A percentile compares a stretch with the other conserved stretches of the same genome.
These are phyloP conservation scores for Penicillium glabrum DNA, from an alignment of 2,329 filamentous ascomycete species.

Conservation along the genomic window DNA sequence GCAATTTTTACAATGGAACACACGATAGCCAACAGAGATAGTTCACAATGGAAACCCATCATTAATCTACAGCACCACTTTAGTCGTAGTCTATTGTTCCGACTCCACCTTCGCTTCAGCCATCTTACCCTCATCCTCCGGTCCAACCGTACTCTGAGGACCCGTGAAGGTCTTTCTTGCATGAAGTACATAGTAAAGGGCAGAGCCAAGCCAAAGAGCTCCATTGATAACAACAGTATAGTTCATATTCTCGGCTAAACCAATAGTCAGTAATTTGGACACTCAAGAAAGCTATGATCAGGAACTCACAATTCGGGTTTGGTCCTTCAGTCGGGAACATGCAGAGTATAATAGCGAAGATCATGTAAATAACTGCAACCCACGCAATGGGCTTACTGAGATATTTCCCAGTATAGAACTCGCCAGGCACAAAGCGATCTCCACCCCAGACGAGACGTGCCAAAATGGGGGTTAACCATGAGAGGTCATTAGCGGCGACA, in stretches of 20 bases:
- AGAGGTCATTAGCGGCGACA: conserved; percentile 62
- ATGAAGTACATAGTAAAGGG: conserved; percentile 57
- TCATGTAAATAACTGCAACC: conserved; percentile 54
- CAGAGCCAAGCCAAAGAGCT: conserved; percentile 57
- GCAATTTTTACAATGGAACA: neutral
- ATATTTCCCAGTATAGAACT: conserved; percentile 57
- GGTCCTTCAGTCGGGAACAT: conserved; percentile 62
- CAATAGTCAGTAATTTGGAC: neutral
- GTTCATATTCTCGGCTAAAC: conserved; percentile 55
- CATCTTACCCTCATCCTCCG: conserved; percentile 18
- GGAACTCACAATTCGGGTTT: conserved; percentile 46
- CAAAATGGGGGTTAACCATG: conserved; percentile 60
- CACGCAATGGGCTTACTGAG: conserved; percentile 55
- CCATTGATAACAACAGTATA: conserved; percentile 64
- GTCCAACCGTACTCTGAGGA: conserved; percentile 57
- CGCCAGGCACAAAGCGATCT: conserved; percentile 57
- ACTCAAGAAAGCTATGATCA: neutral
- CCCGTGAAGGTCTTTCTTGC: conserved; percentile 62
- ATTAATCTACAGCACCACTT: neutral
- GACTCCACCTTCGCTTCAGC: conserved; percentile 2
- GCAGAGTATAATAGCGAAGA: conserved; percentile 56
- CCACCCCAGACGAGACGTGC: conserved; percentile 60
- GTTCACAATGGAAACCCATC: neutral
- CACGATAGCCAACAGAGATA: neutral
- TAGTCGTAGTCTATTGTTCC: neutral